Percentiles rank a stretch among this genome's conserved stretches.
Evolutionary conservation across 1,284 basidiomycete genomes (phyloP).

Genomic region (Erythrobasidium hasegawianum): DNA sequence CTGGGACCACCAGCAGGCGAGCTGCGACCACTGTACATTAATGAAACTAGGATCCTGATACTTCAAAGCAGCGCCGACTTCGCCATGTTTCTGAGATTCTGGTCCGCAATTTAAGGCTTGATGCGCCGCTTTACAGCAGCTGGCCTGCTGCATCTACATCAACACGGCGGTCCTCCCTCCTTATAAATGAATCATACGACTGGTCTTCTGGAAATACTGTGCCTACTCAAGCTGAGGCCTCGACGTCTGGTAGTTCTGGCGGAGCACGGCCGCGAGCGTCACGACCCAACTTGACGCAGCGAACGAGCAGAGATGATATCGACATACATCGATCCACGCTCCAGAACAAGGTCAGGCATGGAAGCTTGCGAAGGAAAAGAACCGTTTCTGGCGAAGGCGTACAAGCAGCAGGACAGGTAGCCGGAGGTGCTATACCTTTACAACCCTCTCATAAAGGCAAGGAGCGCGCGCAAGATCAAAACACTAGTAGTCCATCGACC

Average conservation of each 20-base stretch:
- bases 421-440: no score
- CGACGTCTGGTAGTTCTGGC: slow-evolving; percentile 1
- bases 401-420: background rate
- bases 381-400: background rate
- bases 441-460: background rate
- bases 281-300: background rate
- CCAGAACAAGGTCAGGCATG: background rate
- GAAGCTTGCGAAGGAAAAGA: background rate
- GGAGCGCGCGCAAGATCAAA: background rate
- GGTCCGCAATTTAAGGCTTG: slow-evolving; percentile 73
- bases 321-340: slow-evolving; percentile 17
- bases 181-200: no score
- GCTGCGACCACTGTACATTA: background rate
- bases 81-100: slow-evolving; percentile 69
- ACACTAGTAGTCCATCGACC: no score
- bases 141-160: background rate
- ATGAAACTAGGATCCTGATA: background rate
- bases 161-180: no score
- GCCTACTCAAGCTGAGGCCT: background rate
- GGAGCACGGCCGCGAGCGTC: no score
- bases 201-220: background rate
- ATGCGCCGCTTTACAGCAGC: slow-evolving; percentile 53
- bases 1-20: slow-evolving; percentile 12
- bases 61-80: slow-evolving; percentile 59
- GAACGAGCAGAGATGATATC: slow-evolving; percentile 25